Percentiles rank a stretch among this genome's conserved stretches.
Evolutionary conservation across 169 alveolate species (phyloP).

Genomic region (Cryptosporidium parvum): DNA sequence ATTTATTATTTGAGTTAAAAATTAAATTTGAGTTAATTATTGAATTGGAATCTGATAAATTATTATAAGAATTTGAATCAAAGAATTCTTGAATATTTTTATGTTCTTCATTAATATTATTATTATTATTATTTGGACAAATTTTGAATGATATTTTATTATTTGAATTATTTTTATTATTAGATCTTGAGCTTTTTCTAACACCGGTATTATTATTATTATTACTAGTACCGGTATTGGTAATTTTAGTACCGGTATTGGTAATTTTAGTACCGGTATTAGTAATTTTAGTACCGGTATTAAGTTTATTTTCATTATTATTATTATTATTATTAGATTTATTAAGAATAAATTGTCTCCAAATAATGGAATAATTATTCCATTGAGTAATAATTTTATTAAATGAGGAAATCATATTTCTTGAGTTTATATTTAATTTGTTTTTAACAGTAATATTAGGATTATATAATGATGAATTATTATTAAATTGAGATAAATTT

Average conservation of each 20-base stretch:
- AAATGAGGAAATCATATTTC: neutral
- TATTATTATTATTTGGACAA: neutral
- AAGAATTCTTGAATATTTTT: neutral
- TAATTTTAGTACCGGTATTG: neutral
- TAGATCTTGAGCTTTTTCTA: neutral
- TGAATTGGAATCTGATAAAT: neutral
- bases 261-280: neutral
- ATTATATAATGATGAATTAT: neutral
- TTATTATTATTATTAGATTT: neutral
- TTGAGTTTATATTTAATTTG: neutral
- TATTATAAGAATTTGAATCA: neutral
- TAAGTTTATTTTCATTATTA: neutral
- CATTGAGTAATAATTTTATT: constrained; percentile 46
- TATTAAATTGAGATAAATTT: neutral
- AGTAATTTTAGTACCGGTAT: neutral
- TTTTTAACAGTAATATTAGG: neutral
- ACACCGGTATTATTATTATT: neutral
- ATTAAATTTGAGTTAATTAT: too few species aligned
- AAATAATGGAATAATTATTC: constrained; percentile 64
- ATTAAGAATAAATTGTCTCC: constrained; percentile 51
- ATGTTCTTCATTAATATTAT: too few species aligned
- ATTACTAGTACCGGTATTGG: neutral
- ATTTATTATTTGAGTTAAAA: neutral
- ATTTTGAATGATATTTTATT: neutral
- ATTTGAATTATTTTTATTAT: neutral